phyloP scores from a whole-genome alignment of 768 basidiomycete species.

The Cystobasidium tubakii region DNA sequence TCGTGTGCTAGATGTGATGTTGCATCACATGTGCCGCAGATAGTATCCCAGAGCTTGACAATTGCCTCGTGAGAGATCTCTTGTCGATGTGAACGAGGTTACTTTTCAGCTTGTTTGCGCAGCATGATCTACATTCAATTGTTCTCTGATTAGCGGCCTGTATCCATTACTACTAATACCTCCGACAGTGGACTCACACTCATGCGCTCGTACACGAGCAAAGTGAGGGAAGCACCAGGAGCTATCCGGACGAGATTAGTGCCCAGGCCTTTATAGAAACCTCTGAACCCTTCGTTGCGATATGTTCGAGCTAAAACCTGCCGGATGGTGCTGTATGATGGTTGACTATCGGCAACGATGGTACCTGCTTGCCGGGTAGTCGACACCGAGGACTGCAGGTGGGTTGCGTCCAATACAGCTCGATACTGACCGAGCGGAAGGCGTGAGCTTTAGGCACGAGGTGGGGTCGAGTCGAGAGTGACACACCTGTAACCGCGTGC shows the following conservation, averaged over 20 bases:
- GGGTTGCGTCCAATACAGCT: neutral
- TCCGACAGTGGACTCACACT: conserved; percentile 10
- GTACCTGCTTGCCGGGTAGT: conserved; percentile 27
- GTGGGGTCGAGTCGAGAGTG: neutral
- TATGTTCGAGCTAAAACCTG: conserved; percentile 74
- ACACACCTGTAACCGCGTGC: conserved; percentile 82
- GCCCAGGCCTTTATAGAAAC: conserved; percentile 91
- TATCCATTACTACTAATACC: neutral
- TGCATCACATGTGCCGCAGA: too few species aligned
- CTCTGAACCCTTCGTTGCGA: conserved; percentile 67
- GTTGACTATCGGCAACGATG: conserved; percentile 33
- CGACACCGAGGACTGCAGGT: neutral
- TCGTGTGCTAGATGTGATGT: too few species aligned
- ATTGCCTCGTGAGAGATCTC: too few species aligned
- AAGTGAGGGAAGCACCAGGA: conserved; percentile 94
- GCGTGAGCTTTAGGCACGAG: neutral
- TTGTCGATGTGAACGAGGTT: neutral
- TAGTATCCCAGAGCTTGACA: too few species aligned
- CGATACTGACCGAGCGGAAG: conserved; percentile 1
- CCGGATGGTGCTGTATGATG: conserved; percentile 70
- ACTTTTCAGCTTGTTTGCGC: conserved; percentile 7
- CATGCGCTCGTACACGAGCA: conserved; percentile 73
- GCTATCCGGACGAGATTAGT: conserved; percentile 90
- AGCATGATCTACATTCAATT: neutral
- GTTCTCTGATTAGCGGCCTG: too few species aligned